Evolutionary conservation across 306 rosid genomes (phyloP).

Genomic region (Biancaea sappan): DNA sequence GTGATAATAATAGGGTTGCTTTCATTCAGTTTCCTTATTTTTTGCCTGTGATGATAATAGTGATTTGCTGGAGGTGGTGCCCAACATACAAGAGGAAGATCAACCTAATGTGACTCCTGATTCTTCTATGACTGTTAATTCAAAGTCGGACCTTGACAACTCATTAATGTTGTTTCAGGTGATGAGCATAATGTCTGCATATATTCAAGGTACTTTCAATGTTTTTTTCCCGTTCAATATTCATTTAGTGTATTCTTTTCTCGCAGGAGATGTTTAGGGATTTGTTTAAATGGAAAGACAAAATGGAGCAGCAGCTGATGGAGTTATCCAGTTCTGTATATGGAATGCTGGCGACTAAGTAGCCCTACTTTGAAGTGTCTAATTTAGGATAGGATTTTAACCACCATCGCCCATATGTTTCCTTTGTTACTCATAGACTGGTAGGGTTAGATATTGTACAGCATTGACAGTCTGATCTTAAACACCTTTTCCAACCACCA

Average conservation of each 20-base stretch:
- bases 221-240: background rate
- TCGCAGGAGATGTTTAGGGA: conserved; percentile 79
- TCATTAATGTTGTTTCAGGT: conserved; percentile 72
- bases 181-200: conserved; percentile 24
- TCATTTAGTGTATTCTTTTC: conserved; percentile 6
- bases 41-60: conserved; percentile 47
- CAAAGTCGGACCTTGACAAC: conserved; percentile 67
- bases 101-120: conserved; percentile 75
- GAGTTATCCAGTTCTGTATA: conserved; percentile 62
- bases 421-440: conserved; percentile 32
- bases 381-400: conserved; percentile 47
- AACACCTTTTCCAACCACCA: conserved; percentile 33
- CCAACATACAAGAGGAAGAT: conserved; percentile 50
- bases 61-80: conserved; percentile 46
- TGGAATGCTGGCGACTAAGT: conserved; percentile 57
- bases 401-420: conserved; percentile 30
- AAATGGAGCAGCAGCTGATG: conserved; percentile 67
- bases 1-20: conserved; percentile 48
- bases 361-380: conserved; percentile 33
- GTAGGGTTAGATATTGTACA: conserved; percentile 62
- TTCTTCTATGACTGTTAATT: conserved; percentile 74
- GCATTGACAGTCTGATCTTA: conserved; percentile 42
- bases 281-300: conserved; percentile 76
- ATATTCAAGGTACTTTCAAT: background rate
- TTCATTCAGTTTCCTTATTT: conserved; percentile 27